Conservation (phyloP, 1,284 basidiomycete genomes). For the Tylopilus sp. region DNA sequence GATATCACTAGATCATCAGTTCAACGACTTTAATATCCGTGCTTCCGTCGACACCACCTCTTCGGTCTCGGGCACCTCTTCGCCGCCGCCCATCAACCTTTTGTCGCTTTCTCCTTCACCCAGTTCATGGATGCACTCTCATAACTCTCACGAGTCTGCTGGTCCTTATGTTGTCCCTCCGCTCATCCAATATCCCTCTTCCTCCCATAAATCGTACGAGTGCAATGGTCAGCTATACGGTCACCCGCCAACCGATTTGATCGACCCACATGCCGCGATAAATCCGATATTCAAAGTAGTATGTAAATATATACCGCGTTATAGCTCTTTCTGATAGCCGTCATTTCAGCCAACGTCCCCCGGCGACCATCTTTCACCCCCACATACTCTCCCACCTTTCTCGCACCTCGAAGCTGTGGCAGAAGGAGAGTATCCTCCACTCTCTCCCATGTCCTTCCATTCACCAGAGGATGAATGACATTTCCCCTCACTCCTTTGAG, state of each 20-base stretch:
- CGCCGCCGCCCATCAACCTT: slow-evolving; percentile 71
- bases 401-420: slow-evolving; percentile 79
- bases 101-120: slow-evolving; percentile 66
- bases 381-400: slow-evolving; percentile 68
- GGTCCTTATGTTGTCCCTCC: slow-evolving; percentile 38
- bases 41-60: slow-evolving; percentile 66
- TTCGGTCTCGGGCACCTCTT: slow-evolving; percentile 62
- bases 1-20: slow-evolving; percentile 76
- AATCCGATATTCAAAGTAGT: slow-evolving; percentile 93
- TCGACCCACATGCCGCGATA: slow-evolving; percentile 65
- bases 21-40: slow-evolving; percentile 72
- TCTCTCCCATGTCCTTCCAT: slow-evolving; percentile 72
- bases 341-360: slow-evolving; percentile 40
- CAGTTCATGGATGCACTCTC: slow-evolving; percentile 51
- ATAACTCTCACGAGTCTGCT: slow-evolving; percentile 42
- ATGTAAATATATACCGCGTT: slow-evolving; percentile 44
- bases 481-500: slow-evolving; percentile 26
- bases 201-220: slow-evolving; percentile 38
- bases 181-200: slow-evolving; percentile 41
- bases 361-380: slow-evolving; percentile 42
- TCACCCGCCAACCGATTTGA: slow-evolving; percentile 51
- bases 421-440: slow-evolving; percentile 64
- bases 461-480: slow-evolving; percentile 47
- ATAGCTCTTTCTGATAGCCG: slow-evolving; percentile 24
- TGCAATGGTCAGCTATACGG: slow-evolving; percentile 42